These are phyloP conservation scores for Lachnellula subtilissima DNA, from an alignment of 2,329 filamentous ascomycete species.

Conservation along the genomic window DNA sequence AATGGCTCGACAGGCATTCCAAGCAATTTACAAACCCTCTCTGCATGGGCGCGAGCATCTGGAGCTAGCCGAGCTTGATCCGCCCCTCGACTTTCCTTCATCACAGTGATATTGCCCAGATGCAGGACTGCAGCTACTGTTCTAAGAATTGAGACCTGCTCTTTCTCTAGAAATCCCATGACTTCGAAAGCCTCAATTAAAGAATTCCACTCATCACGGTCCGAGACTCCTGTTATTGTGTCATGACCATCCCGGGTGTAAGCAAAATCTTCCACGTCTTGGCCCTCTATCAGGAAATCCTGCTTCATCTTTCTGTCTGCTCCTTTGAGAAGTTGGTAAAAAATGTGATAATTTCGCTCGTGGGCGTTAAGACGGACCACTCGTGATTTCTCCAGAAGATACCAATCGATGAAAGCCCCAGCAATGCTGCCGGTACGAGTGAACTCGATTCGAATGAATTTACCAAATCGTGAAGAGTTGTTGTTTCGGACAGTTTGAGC, in stretches of 20 bases:
- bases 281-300: slow-evolving; percentile 68
- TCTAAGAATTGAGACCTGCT: slow-evolving; percentile 76
- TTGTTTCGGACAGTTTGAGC: slow-evolving; percentile 97
- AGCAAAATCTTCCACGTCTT: slow-evolving; percentile 79
- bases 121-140: slow-evolving; percentile 91
- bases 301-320: slow-evolving; percentile 69
- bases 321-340: slow-evolving; percentile 90
- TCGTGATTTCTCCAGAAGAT: slow-evolving; percentile 94
- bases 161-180: slow-evolving; percentile 86
- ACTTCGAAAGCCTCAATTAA: slow-evolving; percentile 89
- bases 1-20: slow-evolving; percentile 84
- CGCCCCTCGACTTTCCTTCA: slow-evolving; percentile 83
- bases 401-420: slow-evolving; percentile 98
- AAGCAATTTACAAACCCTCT: slow-evolving; percentile 75
- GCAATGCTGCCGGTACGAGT: slow-evolving; percentile 82
- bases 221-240: slow-evolving; percentile 83
- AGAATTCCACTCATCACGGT: slow-evolving; percentile 82
- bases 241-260: slow-evolving; percentile 93
- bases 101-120: slow-evolving; percentile 83
- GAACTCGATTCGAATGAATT: slow-evolving; percentile 98
- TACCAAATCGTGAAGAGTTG: slow-evolving; percentile 96
- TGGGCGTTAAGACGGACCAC: slow-evolving; percentile 83
- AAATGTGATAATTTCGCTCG: slow-evolving; percentile 95
- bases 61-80: slow-evolving; percentile 82
- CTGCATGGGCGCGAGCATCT: slow-evolving; percentile 69